Conservation (phyloP, 106 monocot species). For the Acanthochlamys bracteata region DNA sequence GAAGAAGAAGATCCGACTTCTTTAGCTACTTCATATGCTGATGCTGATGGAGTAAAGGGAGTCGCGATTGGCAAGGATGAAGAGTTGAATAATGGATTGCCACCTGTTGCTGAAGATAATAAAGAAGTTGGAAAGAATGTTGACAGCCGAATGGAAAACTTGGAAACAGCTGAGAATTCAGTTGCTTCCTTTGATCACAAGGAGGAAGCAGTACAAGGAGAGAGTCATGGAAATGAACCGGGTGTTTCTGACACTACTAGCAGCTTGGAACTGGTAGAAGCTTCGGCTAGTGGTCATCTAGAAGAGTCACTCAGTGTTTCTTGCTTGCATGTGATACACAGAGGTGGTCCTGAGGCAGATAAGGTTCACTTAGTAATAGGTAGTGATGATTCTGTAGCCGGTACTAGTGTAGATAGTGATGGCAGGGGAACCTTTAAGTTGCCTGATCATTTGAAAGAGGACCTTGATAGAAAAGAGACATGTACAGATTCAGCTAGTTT, state of each 20-base stretch:
- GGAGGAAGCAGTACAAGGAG: too few species aligned
- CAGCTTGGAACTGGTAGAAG: too few species aligned
- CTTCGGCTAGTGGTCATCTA: too few species aligned
- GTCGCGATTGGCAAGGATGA: neutral
- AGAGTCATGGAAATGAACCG: too few species aligned
- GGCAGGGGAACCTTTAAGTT: neutral
- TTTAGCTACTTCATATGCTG: neutral
- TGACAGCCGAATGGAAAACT: neutral
- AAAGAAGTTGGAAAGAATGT: neutral
- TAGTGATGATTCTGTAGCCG: neutral
- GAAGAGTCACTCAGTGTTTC: neutral
- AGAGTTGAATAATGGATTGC: too few species aligned
- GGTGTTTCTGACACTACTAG: too few species aligned
- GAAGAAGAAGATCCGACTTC: neutral
- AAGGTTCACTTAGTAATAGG: neutral
- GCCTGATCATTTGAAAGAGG: slow-evolving; percentile 7
- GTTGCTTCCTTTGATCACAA: neutral
- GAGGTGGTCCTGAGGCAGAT: neutral
- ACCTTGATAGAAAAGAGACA: neutral
- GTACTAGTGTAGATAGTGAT: neutral
- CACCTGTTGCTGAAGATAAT: neutral
- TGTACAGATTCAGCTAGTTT: neutral
- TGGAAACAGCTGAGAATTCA: neutral
- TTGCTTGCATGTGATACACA: neutral
- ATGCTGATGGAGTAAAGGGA: neutral